Evolutionary conservation across 768 basidiomycete species (phyloP), one percentile per base, ranked within the genome.

Genomic region (Glaciozyma antarctica): DNA sequence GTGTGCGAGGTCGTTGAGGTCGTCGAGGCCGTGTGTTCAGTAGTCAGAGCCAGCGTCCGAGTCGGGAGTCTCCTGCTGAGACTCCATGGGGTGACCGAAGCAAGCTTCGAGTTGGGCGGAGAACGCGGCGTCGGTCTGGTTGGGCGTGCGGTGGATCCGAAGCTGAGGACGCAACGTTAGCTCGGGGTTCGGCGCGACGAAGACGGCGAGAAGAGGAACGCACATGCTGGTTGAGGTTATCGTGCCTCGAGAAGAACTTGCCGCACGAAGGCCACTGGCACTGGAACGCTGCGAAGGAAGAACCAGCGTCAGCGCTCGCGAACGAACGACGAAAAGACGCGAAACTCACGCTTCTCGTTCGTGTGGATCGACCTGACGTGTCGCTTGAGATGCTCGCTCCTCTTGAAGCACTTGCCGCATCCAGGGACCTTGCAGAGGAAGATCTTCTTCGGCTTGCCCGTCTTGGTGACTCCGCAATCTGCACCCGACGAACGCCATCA

Each of bases 361-460:
- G 90, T 91, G 77, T 93, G 90, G 61, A 93, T 90, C 73, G 86
- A 87, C 71, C 88, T 78, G 48, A 92, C 82, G 75, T 93, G 90
- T 68, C 91, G 80, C 80, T 92, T 92, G 68, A 94, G 78, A 75
- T 94, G 91, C 77, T 94, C 91, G 26, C 87, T 86, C 38, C 91
- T 81, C 44, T 86, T 85, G 77, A 94, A 93, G 72, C 85, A 87
- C 78, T 91, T 91, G 51, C 86, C 87, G 75, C 91, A 93, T 8
- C 85, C 89, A 21, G 82, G 81, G 32, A 91, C 88, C 41, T 63
- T 59, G 60, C 66, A 72, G 3, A 70, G 24, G 54, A 66, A 70
- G 30, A 67, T 43, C 68, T 67, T 73, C 61, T 66, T 67, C 8
- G 58, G 47, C 60, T 58, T 63, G 30, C 71, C 71, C 43, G 69